Percentiles rank a stretch among this genome's conserved stretches.
These are phyloP conservation scores for Ceratocystis alfenasii DNA, from an alignment of 2,329 filamentous ascomycete genomes.

Conservation along the genomic window DNA sequence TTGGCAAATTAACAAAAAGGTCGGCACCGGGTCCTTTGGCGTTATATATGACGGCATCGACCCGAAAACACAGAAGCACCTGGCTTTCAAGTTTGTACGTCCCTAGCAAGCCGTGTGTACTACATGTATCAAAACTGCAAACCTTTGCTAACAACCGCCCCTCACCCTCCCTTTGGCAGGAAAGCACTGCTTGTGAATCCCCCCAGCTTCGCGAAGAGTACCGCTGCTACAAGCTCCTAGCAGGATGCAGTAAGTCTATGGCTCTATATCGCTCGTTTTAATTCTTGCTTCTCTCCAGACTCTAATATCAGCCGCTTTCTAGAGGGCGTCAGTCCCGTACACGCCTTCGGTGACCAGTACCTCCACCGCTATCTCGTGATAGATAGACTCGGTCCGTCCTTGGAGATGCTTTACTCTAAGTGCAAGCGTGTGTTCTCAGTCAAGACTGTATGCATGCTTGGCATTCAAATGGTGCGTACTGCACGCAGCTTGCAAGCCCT, in stretches of 20 bases:
- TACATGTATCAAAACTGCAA: background rate
- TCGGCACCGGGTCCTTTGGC: constrained; percentile 21
- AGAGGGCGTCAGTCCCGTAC: constrained; percentile 17
- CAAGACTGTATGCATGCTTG: constrained; percentile 19
- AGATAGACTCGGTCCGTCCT: constrained; percentile 18
- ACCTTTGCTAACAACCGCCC: background rate
- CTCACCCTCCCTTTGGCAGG: background rate
- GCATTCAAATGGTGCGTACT: constrained; percentile 20
- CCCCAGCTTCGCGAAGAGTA: constrained; percentile 21
- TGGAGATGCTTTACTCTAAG: constrained; percentile 20
- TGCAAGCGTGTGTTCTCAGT: constrained; percentile 18
- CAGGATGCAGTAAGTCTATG: constrained; percentile 17
- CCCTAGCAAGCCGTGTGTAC: background rate
- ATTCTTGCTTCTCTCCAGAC: background rate
- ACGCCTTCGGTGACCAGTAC: constrained; percentile 16
- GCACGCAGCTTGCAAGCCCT: background rate
- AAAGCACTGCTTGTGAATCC: constrained; percentile 16
- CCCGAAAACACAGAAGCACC: background rate
- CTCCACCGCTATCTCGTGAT: constrained; percentile 21
- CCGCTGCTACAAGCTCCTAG: constrained; percentile 17
- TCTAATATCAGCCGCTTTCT: background rate
- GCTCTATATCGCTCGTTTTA: background rate
- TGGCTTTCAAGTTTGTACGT: constrained; percentile 21
- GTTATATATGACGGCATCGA: constrained; percentile 19
- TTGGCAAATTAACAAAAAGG: constrained; percentile 12